A percentile compares a stretch with the other conserved stretches of the same genome.
phyloP scores from a whole-genome alignment of 345 rosid genomes.

The Crucihimalaya himalaica region DNA sequence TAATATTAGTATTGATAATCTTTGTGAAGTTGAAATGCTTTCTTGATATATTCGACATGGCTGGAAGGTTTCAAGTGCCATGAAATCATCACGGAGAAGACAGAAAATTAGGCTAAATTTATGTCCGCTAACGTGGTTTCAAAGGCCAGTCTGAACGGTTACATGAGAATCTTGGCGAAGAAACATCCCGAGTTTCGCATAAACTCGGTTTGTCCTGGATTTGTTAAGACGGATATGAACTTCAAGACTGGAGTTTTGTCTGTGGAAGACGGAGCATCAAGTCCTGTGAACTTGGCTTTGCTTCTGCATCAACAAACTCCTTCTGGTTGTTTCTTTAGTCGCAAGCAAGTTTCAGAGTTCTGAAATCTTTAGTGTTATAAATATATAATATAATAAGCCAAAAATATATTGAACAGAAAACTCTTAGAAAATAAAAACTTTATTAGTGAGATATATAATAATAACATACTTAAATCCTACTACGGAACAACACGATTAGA shows the following conservation, averaged over 20 bases:
- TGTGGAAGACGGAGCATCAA: conserved; percentile 52
- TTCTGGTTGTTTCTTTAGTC: conserved; percentile 49
- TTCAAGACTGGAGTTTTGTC: conserved; percentile 38
- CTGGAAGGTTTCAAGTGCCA: conserved; percentile 37
- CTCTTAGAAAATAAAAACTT: not conserved
- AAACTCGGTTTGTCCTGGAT: conserved; percentile 58
- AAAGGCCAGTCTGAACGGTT: conserved; percentile 49
- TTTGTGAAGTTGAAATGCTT: not conserved
- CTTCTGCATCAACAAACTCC: conserved; percentile 47
- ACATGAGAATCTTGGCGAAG: conserved; percentile 54
- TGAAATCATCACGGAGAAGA: conserved; percentile 26
- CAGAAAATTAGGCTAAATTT: conserved; percentile 42
- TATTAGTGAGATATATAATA: not conserved
- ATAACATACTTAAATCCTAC: too few relatives aligned
- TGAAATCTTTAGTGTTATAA: not conserved
- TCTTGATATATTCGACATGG: conserved; percentile 7
- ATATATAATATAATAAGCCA: not conserved
- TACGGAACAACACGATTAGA: too few relatives aligned
- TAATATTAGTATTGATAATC: not conserved
- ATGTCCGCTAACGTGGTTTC: conserved; percentile 44
- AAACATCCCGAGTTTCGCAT: conserved; percentile 38
- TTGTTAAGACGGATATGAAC: conserved; percentile 50
- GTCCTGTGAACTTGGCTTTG: conserved; percentile 47
- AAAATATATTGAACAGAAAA: not conserved
- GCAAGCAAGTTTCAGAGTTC: conserved; percentile 43